Conservation (phyloP, 2,329 filamentous ascomycete species). For the Epichloe scottii region DNA sequence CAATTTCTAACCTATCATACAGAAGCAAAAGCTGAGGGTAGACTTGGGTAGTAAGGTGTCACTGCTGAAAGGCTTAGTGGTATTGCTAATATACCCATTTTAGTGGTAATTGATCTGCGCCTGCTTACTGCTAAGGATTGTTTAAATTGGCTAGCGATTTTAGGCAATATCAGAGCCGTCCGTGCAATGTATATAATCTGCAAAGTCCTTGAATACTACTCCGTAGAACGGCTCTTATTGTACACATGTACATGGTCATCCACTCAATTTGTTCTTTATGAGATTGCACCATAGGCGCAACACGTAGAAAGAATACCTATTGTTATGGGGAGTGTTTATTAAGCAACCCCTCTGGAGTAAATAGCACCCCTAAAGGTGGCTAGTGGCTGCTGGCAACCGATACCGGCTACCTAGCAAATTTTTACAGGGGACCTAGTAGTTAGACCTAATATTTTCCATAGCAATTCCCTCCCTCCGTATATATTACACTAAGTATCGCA, state of each 20-base stretch:
- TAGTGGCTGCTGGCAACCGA: too few relatives aligned
- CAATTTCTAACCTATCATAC: conserved; percentile 11
- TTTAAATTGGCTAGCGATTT: not conserved
- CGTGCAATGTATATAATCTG: not conserved
- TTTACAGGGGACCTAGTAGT: too few relatives aligned
- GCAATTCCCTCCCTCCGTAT: too few relatives aligned
- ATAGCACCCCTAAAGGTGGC: too few relatives aligned
- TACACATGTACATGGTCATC: not conserved
- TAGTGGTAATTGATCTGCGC: not conserved
- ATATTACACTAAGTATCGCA: too few relatives aligned
- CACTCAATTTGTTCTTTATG: not conserved
- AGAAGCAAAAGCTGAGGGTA: conserved; percentile 66
- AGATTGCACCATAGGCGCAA: not conserved
- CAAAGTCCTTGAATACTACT: not conserved
- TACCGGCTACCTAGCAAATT: too few relatives aligned
- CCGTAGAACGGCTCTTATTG: not conserved
- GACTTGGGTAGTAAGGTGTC: conserved; percentile 34
- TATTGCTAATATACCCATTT: not conserved
- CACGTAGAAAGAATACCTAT: not conserved
- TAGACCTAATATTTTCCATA: too few relatives aligned
- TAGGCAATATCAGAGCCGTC: not conserved
- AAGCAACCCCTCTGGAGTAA: too few relatives aligned
- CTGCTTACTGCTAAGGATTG: not conserved
- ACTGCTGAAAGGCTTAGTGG: not conserved
- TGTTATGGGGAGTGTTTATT: too few relatives aligned